phyloP scores from a whole-genome alignment of 2,329 filamentous ascomycete species.

The Scedosporium dehoogii region DNA sequence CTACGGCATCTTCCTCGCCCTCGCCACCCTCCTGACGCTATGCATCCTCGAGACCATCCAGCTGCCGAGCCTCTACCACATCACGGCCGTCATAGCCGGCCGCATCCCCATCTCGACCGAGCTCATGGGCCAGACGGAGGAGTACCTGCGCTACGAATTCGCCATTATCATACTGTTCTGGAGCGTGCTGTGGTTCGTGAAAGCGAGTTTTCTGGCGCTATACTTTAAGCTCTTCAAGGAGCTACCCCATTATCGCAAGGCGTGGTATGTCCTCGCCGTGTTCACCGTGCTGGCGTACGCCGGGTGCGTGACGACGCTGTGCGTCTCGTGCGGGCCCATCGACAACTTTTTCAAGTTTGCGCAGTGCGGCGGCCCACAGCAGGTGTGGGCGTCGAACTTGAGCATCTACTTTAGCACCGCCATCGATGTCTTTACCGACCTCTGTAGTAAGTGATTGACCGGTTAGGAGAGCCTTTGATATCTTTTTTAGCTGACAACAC shows the following conservation, averaged over 20 bases:
- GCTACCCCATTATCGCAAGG: slow-evolving; percentile 8
- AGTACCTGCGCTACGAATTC: slow-evolving; percentile 12
- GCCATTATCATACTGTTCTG: slow-evolving; percentile 16
- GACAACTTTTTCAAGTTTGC: slow-evolving; percentile 5
- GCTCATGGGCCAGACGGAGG: slow-evolving; percentile 4
- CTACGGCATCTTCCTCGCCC: slow-evolving; percentile 20
- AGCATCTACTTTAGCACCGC: slow-evolving; percentile 2
- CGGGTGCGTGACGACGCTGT: slow-evolving; percentile 11
- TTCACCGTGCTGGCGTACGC: slow-evolving; percentile 13
- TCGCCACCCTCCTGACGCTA: slow-evolving; percentile 15
- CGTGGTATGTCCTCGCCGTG: slow-evolving; percentile 13
- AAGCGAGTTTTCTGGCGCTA: slow-evolving; percentile 15
- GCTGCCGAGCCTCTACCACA: slow-evolving; percentile 12
- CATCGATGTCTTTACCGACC: slow-evolving; percentile 8
- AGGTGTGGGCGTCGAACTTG: slow-evolving; percentile 6
- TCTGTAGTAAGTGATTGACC: slow-evolving; percentile 8
- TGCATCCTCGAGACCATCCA: slow-evolving; percentile 13
- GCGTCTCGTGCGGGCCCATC: slow-evolving; percentile 8
- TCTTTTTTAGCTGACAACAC: slow-evolving; percentile 11
- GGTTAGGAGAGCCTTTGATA: too few relatives aligned
- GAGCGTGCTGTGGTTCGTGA: slow-evolving; percentile 15
- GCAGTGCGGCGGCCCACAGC: slow-evolving; percentile 2
- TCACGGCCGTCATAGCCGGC: slow-evolving; percentile 10
- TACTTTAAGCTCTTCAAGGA: slow-evolving; percentile 13
- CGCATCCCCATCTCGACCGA: slow-evolving; percentile 4